Evolutionary conservation across 768 basidiomycete species (phyloP), one percentile per base, ranked within the genome.

Genomic region (Cystofilobasidium ferigula): DNA sequence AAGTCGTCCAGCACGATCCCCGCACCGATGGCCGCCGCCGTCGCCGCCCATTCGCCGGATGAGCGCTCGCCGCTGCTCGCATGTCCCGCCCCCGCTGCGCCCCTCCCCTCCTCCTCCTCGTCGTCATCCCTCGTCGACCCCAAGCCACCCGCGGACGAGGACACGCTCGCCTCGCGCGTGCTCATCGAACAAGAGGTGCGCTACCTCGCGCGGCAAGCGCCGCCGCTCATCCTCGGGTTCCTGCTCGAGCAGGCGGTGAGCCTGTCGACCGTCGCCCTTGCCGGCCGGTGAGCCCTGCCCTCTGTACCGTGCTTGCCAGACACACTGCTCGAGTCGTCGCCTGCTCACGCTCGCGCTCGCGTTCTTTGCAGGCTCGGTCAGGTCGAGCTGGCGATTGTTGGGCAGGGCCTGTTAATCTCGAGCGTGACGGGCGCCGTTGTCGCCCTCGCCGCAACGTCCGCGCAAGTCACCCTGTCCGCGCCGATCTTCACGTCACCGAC

Each of bases 391-490:
- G 58, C 45, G 4, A 35, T 58, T 6, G 63, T 59, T 6, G 63
- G 63, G 10, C 56, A 64, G 22, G 63, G 63, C 12, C 57, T 58
- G 14, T 48, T 64, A 57, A 58, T 64, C 18, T 32, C 32, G 24
- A 32, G 43, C 16, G 63, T 64, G 1, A 64, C 63, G 1, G 58
- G 57, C 32, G 48, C 26, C 32, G 47, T 67, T 30, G 53, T 67
- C n/a, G 54, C 60, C 7, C 58, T 67, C 54, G 58, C 65, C 1
- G 62, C 62, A n/a, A 85, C 86, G 0, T 86, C 86, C 3, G 86
- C 85, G 10, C 79, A 88, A 40, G 86, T 88, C 73, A 88, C 87
- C 0, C 78, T 88, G 63, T 86, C 86, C 45, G 87, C 87, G 0
- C 85, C 86, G 71, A 82, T 87, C 1, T 89, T 84, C 75, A 87